Conservation (phyloP, 106 monocot genomes). For the Dendrobium chrysotoxum region DNA sequence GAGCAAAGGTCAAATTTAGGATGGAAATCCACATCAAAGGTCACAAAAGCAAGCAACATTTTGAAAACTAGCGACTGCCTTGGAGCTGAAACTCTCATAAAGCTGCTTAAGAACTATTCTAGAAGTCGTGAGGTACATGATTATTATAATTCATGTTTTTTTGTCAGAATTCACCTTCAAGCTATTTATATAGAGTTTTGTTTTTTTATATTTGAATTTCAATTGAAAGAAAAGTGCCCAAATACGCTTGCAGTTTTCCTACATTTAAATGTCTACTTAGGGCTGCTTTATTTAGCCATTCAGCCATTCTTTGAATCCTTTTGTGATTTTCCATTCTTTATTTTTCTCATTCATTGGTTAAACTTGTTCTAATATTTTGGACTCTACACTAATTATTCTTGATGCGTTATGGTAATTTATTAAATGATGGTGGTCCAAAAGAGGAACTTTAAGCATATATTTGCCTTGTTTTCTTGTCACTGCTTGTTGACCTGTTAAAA, state of each 20-base stretch:
- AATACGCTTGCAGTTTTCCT: background rate
- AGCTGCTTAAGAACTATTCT: constrained; percentile 90
- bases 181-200: background rate
- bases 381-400: background rate
- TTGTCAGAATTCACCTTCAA: background rate
- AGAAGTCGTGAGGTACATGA: constrained; percentile 74
- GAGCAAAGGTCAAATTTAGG: constrained; percentile 87
- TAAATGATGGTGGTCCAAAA: background rate
- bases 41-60: constrained; percentile 41
- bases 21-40: constrained; percentile 66
- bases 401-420: background rate
- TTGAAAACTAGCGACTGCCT: constrained; percentile 94
- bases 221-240: background rate
- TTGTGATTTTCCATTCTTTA: background rate
- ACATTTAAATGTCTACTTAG: background rate
- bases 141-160: background rate
- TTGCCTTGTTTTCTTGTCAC: background rate
- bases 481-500: too few species aligned
- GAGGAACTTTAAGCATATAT: background rate
- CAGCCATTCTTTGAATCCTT: background rate
- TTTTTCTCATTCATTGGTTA: background rate
- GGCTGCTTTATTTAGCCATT: background rate
- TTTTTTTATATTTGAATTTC: background rate
- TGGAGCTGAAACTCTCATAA: constrained; percentile 92
- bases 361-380: background rate